These are phyloP conservation scores for Marchantia polymorpha DNA, from an alignment of 225 moss, liverwort and hornwort species.

Conservation along the genomic window DNA sequence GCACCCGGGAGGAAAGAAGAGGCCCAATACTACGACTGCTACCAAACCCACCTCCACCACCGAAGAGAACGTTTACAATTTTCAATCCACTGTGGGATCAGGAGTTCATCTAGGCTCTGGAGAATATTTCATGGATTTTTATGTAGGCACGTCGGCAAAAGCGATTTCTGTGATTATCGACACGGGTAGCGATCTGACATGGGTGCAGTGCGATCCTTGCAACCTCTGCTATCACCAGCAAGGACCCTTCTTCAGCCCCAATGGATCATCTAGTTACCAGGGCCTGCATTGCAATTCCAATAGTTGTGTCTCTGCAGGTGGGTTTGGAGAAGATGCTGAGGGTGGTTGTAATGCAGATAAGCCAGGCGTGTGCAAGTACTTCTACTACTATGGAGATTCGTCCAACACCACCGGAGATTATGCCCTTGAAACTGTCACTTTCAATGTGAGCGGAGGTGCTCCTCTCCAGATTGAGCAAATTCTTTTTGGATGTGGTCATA, in stretches of 20 bases:
- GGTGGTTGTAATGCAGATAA: constrained; percentile 23
- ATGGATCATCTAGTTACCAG: constrained; percentile 41
- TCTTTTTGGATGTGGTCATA: constrained; percentile 51
- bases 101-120: constrained; percentile 53
- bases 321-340: constrained; percentile 34
- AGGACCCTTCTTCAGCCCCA: constrained; percentile 42
- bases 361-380: constrained; percentile 41
- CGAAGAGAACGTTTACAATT: constrained; percentile 25
- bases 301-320: constrained; percentile 42
- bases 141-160: constrained; percentile 47
- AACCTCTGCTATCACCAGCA: constrained; percentile 47
- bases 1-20: constrained; percentile 33
- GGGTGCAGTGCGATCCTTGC: constrained; percentile 60
- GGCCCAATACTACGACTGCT: neutral
- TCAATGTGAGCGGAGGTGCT: constrained; percentile 41
- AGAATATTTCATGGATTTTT: constrained; percentile 58
- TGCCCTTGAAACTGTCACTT: constrained; percentile 46
- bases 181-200: constrained; percentile 59
- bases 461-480: constrained; percentile 48
- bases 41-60: constrained; percentile 7
- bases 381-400: constrained; percentile 45
- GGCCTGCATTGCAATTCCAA: constrained; percentile 44
- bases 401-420: constrained; percentile 52
- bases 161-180: constrained; percentile 54
- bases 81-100: constrained; percentile 48